Conservation (phyloP, 1,284 basidiomycete genomes). For the Cystobasidium slooffiae region DNA sequence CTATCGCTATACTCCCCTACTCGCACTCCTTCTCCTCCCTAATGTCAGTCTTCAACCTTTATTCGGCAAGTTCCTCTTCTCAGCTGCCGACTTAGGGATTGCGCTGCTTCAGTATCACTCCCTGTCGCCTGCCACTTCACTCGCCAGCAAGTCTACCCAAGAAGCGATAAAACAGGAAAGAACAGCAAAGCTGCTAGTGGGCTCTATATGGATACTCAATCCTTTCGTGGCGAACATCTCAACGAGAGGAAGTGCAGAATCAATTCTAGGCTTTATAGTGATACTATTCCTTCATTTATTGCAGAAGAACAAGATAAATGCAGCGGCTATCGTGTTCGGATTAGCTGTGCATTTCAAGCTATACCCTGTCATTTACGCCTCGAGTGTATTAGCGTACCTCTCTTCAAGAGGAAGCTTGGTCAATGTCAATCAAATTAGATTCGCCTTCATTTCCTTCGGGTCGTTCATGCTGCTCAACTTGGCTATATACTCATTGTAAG, state of each 20-base stretch:
- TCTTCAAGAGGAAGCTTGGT: conserved; percentile 4
- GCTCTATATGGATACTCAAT: conserved; percentile 80
- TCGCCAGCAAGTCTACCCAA: no score
- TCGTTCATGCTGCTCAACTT: conserved; percentile 72
- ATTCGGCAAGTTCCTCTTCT: conserved; percentile 90
- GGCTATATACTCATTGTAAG: conserved; percentile 77
- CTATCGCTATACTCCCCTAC: conserved; percentile 93
- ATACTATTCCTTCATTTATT: conserved; percentile 69
- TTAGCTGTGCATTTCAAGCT: conserved; percentile 91
- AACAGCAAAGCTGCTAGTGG: conserved; percentile 49
- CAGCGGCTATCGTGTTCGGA: conserved; percentile 73
- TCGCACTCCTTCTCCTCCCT: conserved; percentile 80
- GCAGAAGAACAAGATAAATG: conserved; percentile 58
- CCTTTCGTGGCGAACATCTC: conserved; percentile 95
- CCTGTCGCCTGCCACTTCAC: conserved; percentile 54
- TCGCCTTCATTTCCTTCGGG: conserved; percentile 68
- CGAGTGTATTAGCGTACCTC: conserved; percentile 73
- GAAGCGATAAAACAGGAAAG: neutral
- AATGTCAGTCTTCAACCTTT: conserved; percentile 76
- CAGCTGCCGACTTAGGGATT: conserved; percentile 79
- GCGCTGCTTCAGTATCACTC: conserved; percentile 76
- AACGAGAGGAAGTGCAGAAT: conserved; percentile 92
- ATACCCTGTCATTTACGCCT: conserved; percentile 88
- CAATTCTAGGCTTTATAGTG: conserved; percentile 79
- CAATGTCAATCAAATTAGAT: conserved; percentile 67